These are phyloP conservation scores for Dysphania ambrosioides DNA, from an alignment of 148 eudicot species.

Conservation along the genomic window DNA sequence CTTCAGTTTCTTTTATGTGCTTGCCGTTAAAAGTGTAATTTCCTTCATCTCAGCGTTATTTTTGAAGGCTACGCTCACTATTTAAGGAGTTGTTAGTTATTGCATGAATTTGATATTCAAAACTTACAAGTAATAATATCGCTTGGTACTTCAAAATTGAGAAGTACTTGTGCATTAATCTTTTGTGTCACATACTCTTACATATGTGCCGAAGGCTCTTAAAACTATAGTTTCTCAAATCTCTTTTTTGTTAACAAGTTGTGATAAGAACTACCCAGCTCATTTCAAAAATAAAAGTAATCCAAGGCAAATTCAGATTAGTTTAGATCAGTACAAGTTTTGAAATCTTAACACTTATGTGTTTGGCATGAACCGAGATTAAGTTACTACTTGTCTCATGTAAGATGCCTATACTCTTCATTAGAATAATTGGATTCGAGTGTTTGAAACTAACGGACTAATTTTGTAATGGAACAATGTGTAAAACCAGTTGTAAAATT, in stretches of 20 bases:
- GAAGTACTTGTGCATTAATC: background rate
- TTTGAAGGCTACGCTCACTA: background rate
- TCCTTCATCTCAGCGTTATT: background rate
- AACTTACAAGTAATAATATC: background rate
- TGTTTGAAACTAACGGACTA: background rate
- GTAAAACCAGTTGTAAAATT: background rate
- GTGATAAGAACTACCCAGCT: background rate
- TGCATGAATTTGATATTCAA: background rate
- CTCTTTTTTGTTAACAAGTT: background rate
- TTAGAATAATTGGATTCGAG: background rate
- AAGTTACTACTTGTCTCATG: background rate
- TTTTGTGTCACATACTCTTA: background rate
- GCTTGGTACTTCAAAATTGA: background rate
- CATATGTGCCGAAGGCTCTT: too few species aligned
- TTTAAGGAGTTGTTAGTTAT: background rate
- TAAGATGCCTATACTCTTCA: background rate
- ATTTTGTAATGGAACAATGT: background rate
- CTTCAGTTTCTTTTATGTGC: conserved; percentile 18
- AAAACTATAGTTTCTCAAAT: too few species aligned
- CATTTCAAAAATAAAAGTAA: background rate
- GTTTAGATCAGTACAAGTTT: background rate
- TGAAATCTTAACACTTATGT: background rate
- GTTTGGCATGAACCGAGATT: background rate
- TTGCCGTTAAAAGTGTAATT: background rate
- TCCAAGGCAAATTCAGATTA: too few species aligned